phyloP scores from a whole-genome alignment of 768 basidiomycete genomes.

The Antrodiella citrinella region DNA sequence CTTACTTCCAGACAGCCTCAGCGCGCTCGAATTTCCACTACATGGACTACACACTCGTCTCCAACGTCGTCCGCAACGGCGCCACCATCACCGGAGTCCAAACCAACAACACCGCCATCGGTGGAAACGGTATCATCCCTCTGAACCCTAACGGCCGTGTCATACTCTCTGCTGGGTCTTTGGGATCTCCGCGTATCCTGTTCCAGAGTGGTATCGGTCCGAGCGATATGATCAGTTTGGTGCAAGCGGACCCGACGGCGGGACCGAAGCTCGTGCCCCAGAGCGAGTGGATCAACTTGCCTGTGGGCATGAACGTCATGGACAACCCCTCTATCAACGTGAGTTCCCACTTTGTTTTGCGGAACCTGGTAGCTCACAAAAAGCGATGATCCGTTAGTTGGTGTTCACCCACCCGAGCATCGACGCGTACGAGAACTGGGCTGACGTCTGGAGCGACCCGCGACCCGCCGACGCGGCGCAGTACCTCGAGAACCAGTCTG shows the following conservation, averaged over 20 bases:
- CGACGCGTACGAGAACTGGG: constrained; percentile 64
- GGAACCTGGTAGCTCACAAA: too few relatives aligned
- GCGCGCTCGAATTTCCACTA: constrained; percentile 44
- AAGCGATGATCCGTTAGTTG: too few relatives aligned
- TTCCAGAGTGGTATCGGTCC: constrained; percentile 60
- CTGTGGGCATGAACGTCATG: constrained; percentile 47
- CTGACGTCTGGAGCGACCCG: constrained; percentile 44
- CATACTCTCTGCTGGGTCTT: constrained; percentile 49
- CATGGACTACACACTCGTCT: constrained; percentile 39
- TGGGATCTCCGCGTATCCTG: constrained; percentile 47
- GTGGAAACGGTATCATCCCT: constrained; percentile 46
- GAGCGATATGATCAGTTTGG: constrained; percentile 44
- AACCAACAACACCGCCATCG: constrained; percentile 51
- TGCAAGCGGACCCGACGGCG: constrained; percentile 37
- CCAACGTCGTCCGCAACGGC: constrained; percentile 49
- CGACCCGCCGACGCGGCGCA: constrained; percentile 47
- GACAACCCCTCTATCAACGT: constrained; percentile 63
- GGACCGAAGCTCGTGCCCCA: constrained; percentile 40
- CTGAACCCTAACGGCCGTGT: constrained; percentile 51
- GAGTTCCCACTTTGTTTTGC: constrained; percentile 16
- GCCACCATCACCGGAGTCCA: constrained; percentile 48
- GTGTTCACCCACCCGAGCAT: constrained; percentile 58
- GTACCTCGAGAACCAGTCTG: constrained; percentile 42
- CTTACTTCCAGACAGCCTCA: constrained; percentile 51
- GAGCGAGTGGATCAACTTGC: constrained; percentile 47